Percentiles rank a stretch among this genome's conserved stretches.
phyloP scores from a whole-genome alignment of 129 eudicot genomes.

The Flaveria robusta region DNA sequence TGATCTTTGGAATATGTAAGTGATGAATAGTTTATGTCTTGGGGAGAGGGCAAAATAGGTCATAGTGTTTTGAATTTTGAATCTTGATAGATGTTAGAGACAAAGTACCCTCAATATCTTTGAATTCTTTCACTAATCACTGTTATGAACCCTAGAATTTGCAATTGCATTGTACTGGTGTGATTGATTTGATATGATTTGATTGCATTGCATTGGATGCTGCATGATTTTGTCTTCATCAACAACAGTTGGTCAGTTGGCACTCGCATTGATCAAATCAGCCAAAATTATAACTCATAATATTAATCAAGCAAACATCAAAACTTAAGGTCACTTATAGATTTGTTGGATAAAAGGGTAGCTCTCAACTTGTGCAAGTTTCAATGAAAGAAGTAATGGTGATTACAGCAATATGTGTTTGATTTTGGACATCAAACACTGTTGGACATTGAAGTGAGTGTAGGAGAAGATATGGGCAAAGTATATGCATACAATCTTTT shows the following conservation, averaged over 20 bases:
- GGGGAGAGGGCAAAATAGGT: constrained; percentile 24
- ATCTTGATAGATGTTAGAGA: constrained; percentile 28
- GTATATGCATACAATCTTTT: constrained; percentile 29
- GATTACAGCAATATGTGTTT: constrained; percentile 22
- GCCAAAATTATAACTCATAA: constrained; percentile 10
- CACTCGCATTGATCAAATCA: not conserved
- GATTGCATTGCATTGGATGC: constrained; percentile 45
- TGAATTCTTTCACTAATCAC: constrained; percentile 37
- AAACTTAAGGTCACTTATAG: constrained; percentile 13
- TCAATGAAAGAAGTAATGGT: constrained; percentile 22
- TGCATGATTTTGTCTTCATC: constrained; percentile 42
- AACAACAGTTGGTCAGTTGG: constrained; percentile 36
- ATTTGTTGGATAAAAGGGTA: constrained; percentile 30
- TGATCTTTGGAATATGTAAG: constrained; percentile 19
- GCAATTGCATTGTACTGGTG: constrained; percentile 33
- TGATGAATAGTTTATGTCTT: constrained; percentile 35
- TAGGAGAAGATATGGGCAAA: constrained; percentile 39
- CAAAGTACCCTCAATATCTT: constrained; percentile 28
- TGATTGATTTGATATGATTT: constrained; percentile 20
- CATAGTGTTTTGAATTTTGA: constrained; percentile 11
- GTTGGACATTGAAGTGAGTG: constrained; percentile 46
- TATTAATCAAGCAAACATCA: constrained; percentile 7
- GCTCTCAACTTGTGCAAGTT: constrained; percentile 28
- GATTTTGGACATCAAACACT: constrained; percentile 20
- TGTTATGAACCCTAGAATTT: constrained; percentile 37